Percentiles rank a stretch among this genome's conserved stretches.
Conservation (phyloP, 1,139 yeast genomes). For the Magnusiomyces ingens region DNA sequence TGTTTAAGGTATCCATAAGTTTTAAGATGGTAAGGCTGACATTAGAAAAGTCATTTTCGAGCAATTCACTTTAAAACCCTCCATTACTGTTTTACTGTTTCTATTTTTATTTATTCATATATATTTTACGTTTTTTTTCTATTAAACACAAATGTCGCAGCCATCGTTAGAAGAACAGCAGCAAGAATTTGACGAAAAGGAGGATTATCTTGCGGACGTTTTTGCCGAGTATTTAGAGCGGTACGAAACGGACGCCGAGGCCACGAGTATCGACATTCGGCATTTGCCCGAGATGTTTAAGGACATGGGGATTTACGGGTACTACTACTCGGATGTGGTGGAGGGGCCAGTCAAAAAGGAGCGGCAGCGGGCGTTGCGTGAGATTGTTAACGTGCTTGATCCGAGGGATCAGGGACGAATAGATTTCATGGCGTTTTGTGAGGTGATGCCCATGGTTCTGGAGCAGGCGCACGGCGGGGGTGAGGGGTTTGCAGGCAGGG, state of each 20-base stretch:
- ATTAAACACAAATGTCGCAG: no score
- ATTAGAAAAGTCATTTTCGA: no score
- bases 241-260: not conserved
- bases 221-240: not conserved
- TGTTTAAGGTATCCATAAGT: no score
- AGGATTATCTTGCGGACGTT: not conserved
- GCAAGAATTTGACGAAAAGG: not conserved
- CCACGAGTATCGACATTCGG: not conserved
- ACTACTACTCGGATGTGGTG: constrained; percentile 11
- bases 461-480: not conserved
- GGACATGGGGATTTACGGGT: constrained; percentile 22
- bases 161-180: no score
- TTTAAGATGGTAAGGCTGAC: no score
- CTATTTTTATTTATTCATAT: no score
- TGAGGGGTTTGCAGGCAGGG: not conserved
- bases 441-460: constrained; percentile 7
- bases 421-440: constrained; percentile 27
- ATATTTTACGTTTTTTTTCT: no score
- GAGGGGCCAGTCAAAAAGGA: constrained; percentile 1
- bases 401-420: constrained; percentile 23
- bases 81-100: no score
- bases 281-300: constrained; percentile 22
- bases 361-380: not conserved
- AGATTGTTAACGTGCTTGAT: constrained; percentile 20
- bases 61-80: no score